Evolutionary conservation across 257 asterid genomes (phyloP).

Genomic region (Jasminum sambac): DNA sequence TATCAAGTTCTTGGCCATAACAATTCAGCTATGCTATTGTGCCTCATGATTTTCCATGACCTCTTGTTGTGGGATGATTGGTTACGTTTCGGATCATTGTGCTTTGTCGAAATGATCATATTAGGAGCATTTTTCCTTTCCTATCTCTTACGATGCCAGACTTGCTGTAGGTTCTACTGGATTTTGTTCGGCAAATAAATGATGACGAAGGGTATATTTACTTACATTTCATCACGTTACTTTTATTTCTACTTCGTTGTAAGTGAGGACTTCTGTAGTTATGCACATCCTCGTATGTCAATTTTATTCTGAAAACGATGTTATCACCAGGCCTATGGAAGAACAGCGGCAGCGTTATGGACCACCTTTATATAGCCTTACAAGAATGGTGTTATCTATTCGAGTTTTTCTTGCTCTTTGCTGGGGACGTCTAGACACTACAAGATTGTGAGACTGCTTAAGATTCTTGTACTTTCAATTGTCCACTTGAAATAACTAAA

Average conservation of each 20-base stretch:
- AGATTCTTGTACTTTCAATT: constrained; percentile 26
- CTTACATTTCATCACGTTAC: constrained; percentile 23
- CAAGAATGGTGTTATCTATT: constrained; percentile 71
- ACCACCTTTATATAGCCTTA: constrained; percentile 89
- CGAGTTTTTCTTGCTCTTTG: constrained; percentile 64
- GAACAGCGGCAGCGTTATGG: constrained; percentile 98
- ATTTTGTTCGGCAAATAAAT: constrained; percentile 83
- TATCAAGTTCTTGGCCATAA: constrained; percentile 17
- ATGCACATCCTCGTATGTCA: constrained; percentile 22
- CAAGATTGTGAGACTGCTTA: constrained; percentile 58
- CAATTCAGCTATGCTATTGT: constrained; percentile 3
- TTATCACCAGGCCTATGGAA: constrained; percentile 89
- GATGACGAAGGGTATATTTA: constrained; percentile 91
- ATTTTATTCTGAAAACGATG: constrained; percentile 37
- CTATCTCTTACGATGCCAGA: constrained; percentile 25
- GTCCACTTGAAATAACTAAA: constrained; percentile 19
- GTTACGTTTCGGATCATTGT: not conserved
- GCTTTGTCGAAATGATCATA: too few species aligned
- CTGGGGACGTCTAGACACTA: constrained; percentile 59
- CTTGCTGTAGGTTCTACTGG: constrained; percentile 85
- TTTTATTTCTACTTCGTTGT: not conserved
- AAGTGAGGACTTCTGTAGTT: constrained; percentile 20
- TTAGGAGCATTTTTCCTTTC: too few species aligned
- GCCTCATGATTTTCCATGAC: constrained; percentile 9
- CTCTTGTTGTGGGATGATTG: constrained; percentile 8